A percentile compares a stretch with the other conserved stretches of the same genome.
Evolutionary conservation across 1,284 basidiomycete species (phyloP).

Genomic region (Pterula multifida): DNA sequence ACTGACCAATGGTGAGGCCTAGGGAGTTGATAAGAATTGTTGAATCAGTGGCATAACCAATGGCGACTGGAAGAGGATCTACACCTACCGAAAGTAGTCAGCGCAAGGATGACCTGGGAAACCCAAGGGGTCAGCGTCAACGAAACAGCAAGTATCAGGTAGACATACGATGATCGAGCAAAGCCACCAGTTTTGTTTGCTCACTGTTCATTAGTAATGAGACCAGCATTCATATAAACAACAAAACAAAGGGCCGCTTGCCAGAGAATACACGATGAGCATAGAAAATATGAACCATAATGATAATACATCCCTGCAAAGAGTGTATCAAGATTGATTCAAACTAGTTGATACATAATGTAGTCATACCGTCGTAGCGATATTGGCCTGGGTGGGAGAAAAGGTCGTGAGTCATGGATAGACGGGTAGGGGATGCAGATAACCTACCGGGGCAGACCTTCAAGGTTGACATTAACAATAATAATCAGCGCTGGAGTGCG

Average conservation of each 20-base stretch:
- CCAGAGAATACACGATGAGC: neutral
- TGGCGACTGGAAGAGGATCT: neutral
- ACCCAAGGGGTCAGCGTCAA: neutral
- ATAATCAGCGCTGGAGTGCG: neutral
- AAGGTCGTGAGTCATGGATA: neutral
- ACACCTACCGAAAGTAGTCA: neutral
- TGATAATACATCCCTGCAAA: neutral
- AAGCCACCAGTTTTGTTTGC: neutral
- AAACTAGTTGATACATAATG: neutral
- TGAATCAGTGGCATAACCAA: neutral
- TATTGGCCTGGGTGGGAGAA: neutral
- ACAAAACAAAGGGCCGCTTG: neutral
- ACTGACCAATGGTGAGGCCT: neutral
- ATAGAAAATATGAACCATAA: neutral
- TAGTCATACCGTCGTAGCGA: neutral
- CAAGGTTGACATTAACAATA: neutral
- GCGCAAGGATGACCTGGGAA: neutral
- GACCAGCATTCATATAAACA: neutral
- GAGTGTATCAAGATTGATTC: neutral
- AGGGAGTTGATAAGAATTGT: neutral
- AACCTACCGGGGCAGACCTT: neutral
- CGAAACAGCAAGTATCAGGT: neutral
- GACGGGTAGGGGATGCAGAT: neutral
- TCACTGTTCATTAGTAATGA: neutral
- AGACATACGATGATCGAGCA: neutral